Percentiles rank a stretch among this genome's conserved stretches.
phyloP scores from a whole-genome alignment of 176 grass and related monocot species.

The Tillandsia leiboldiana region DNA sequence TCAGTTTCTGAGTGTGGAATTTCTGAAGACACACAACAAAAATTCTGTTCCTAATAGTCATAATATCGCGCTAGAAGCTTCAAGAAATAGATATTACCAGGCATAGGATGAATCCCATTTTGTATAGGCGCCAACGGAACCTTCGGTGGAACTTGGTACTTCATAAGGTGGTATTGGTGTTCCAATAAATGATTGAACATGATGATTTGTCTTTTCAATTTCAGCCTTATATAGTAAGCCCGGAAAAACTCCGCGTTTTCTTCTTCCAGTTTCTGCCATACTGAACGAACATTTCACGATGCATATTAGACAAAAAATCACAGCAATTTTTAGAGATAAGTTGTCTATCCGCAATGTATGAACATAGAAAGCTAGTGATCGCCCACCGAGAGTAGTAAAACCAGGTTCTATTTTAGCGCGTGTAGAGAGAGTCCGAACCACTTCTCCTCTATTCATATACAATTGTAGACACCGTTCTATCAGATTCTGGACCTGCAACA shows the following conservation, averaged over 20 bases:
- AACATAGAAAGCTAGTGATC: not conserved
- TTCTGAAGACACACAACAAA: not conserved
- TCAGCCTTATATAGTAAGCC: constrained; percentile 94
- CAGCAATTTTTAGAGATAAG: not conserved
- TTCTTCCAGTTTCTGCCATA: constrained; percentile 99
- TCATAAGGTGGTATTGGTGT: constrained; percentile 91
- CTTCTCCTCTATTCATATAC: constrained; percentile 97
- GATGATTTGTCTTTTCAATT: constrained; percentile 91
- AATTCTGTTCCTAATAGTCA: not conserved
- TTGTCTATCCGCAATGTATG: not conserved
- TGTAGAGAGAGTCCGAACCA: constrained; percentile 74
- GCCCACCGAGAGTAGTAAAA: constrained; percentile 87
- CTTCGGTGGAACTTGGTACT: constrained; percentile 59
- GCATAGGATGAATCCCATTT: constrained; percentile 79
- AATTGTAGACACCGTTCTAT: constrained; percentile 93
- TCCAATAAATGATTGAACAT: constrained; percentile 92
- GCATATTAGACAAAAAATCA: constrained; percentile 22
- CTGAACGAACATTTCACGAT: constrained; percentile 36
- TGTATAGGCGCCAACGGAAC: constrained; percentile 64
- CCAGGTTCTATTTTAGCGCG: constrained; percentile 97
- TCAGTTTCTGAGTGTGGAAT: too few relatives aligned
- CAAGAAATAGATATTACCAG: constrained; percentile 46
- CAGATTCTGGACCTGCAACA: constrained; percentile 92
- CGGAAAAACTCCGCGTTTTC: constrained; percentile 93
- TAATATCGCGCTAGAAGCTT: not conserved